phyloP scores from a whole-genome alignment of 768 basidiomycete genomes.

The Xanthoconium stramineum region DNA sequence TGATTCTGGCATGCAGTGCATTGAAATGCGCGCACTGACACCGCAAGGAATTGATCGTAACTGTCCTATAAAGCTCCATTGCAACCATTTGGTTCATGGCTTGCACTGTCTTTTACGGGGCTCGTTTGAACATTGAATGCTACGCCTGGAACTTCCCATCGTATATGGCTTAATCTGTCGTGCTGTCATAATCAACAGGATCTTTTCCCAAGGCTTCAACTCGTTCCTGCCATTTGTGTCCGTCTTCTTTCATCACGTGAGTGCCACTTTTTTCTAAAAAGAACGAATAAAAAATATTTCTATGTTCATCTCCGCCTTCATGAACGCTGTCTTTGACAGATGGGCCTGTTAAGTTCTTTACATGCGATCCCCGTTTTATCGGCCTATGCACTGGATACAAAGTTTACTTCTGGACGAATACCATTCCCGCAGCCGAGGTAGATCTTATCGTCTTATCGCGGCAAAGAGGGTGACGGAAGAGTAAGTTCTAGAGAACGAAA shows the following conservation, averaged over 20 bases:
- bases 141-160: slow-evolving; percentile 4
- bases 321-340: slow-evolving; percentile 6
- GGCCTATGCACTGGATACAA: slow-evolving; percentile 16
- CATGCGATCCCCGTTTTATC: slow-evolving; percentile 19
- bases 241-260: slow-evolving; percentile 60
- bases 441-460: slow-evolving; percentile 58
- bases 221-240: slow-evolving; percentile 39
- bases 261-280: slow-evolving; percentile 22
- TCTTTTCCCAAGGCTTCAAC: slow-evolving; percentile 13
- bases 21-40: slow-evolving; percentile 22
- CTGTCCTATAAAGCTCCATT: slow-evolving; percentile 57
- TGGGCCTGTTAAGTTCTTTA: slow-evolving; percentile 7
- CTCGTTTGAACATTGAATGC: slow-evolving; percentile 61
- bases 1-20: slow-evolving; percentile 11
- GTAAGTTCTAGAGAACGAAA: slow-evolving; percentile 41
- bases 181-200: slow-evolving; percentile 1
- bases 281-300: slow-evolving; percentile 2
- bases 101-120: slow-evolving; percentile 49
- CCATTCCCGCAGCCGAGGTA: slow-evolving; percentile 42
- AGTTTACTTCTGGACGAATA: slow-evolving; percentile 20
- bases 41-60: slow-evolving; percentile 42
- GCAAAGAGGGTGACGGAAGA: slow-evolving; percentile 58
- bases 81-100: slow-evolving; percentile 59
- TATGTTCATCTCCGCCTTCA: slow-evolving; percentile 27
- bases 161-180: slow-evolving; percentile 7